Conservation (phyloP, 1,284 basidiomycete species). For the Fomitopsis pinicola region DNA sequence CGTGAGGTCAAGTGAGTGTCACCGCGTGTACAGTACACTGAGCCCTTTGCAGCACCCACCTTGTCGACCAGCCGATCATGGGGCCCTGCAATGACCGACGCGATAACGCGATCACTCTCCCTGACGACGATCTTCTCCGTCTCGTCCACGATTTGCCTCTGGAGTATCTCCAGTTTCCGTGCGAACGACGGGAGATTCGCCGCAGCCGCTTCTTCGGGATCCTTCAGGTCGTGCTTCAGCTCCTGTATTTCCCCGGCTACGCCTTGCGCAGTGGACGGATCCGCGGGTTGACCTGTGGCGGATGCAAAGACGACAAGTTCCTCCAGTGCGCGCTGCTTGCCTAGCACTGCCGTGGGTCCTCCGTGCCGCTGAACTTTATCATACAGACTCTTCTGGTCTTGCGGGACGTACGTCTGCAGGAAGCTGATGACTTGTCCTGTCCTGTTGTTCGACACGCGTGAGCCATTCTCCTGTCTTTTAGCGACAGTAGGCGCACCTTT, state of each 20-base stretch:
- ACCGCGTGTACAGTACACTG: not conserved
- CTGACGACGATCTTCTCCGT: slow-evolving; percentile 19
- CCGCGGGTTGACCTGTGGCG: not conserved
- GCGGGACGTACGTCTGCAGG: slow-evolving; percentile 8
- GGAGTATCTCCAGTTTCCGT: slow-evolving; percentile 31
- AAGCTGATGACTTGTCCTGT: slow-evolving; percentile 5
- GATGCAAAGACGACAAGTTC: slow-evolving; percentile 6
- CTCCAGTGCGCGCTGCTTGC: slow-evolving; percentile 12
- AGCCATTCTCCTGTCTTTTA: not conserved
- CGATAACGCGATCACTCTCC: slow-evolving; percentile 25
- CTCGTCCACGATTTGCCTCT: slow-evolving; percentile 23
- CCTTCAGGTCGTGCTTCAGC: slow-evolving; percentile 6
- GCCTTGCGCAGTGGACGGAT: not conserved
- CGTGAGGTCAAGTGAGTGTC: not conserved
- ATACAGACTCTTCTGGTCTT: slow-evolving; percentile 5
- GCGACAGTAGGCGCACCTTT: slow-evolving; percentile 11
- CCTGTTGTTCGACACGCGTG: not conserved
- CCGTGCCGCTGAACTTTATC: slow-evolving; percentile 11
- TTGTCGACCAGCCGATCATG: slow-evolving; percentile 28
- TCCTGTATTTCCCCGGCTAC: not conserved
- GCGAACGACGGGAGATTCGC: slow-evolving; percentile 27
- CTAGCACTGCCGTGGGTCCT: slow-evolving; percentile 11
- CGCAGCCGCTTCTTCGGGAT: slow-evolving; percentile 21
- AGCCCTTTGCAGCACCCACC: not conserved
- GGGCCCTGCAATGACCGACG: slow-evolving; percentile 26